Evolutionary conservation across 192 early-diverging fungal genomes (phyloP).

Genomic region (Endogone sp.): DNA sequence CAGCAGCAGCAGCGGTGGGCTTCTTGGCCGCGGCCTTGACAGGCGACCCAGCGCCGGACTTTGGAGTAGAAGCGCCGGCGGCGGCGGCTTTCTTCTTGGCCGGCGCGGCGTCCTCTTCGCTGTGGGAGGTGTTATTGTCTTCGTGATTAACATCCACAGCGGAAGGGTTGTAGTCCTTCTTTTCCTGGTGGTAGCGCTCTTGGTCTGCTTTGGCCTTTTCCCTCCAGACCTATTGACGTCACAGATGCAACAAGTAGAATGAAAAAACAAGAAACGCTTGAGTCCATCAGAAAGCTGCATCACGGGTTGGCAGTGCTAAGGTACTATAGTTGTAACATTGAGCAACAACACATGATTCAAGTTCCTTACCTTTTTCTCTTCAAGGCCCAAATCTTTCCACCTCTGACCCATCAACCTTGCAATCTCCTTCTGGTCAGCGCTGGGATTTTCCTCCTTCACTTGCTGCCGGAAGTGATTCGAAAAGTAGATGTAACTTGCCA

Average conservation of each 20-base stretch:
- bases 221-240: no score
- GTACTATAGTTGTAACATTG: no score
- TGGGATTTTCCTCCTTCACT: slow-evolving; percentile 76
- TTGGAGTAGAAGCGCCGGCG: no score
- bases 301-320: background rate
- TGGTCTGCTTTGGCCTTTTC: slow-evolving; percentile 3
- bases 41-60: background rate
- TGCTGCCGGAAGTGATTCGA: slow-evolving; percentile 69
- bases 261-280: no score
- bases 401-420: slow-evolving; percentile 4
- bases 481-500: slow-evolving; percentile 85
- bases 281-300: background rate
- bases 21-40: background rate
- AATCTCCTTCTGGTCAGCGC: slow-evolving; percentile 25
- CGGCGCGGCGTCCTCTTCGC: background rate
- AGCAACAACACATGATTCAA: no score
- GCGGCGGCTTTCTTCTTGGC: background rate
- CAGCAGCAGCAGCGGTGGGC: background rate
- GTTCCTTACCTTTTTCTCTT: background rate
- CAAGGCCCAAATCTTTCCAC: slow-evolving; percentile 2
- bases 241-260: no score
- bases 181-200: slow-evolving; percentile 4
- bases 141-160: background rate
- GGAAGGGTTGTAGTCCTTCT: background rate
- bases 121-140: background rate